A percentile compares a stretch with the other conserved stretches of the same genome.
phyloP scores from a whole-genome alignment of 345 rosid genomes.

The Leavenworthia alabamica region DNA sequence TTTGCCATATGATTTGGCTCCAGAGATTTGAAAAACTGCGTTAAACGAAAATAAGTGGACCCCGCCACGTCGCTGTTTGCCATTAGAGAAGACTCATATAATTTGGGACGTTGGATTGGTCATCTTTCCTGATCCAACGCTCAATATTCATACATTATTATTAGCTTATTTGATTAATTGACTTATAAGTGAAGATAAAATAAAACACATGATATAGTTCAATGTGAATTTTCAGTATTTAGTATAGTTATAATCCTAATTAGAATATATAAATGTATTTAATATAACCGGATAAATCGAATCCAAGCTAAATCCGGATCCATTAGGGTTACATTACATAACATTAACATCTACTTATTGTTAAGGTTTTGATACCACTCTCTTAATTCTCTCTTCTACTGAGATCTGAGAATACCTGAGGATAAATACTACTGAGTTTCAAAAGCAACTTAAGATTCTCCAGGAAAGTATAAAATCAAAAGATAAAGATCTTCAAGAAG shows the following conservation, averaged over 20 bases:
- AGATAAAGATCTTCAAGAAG: background rate
- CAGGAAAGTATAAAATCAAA: background rate
- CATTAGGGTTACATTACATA: background rate
- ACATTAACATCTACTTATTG: too few relatives aligned
- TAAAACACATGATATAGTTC: background rate
- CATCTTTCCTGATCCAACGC: slow-evolving; percentile 17
- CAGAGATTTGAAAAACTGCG: slow-evolving; percentile 12
- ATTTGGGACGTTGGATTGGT: slow-evolving; percentile 15
- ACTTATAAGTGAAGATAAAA: background rate
- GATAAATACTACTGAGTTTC: background rate
- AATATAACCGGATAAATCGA: background rate
- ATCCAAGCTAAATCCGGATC: background rate
- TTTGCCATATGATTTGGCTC: too few relatives aligned
- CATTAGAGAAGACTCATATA: background rate
- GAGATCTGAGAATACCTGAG: too few relatives aligned
- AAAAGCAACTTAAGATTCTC: background rate
- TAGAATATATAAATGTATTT: too few relatives aligned
- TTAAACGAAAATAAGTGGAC: slow-evolving; percentile 15
- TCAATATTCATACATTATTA: background rate
- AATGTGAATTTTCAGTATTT: background rate
- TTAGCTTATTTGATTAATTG: background rate
- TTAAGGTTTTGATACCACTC: too few relatives aligned
- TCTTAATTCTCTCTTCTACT: too few relatives aligned
- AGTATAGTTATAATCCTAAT: too few relatives aligned
- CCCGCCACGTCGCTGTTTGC: slow-evolving; percentile 29